Percentiles rank a stretch among this genome's conserved stretches.
These are phyloP conservation scores for Jaltomata sinuosa DNA, from an alignment of 257 asterid species.

Conservation along the genomic window DNA sequence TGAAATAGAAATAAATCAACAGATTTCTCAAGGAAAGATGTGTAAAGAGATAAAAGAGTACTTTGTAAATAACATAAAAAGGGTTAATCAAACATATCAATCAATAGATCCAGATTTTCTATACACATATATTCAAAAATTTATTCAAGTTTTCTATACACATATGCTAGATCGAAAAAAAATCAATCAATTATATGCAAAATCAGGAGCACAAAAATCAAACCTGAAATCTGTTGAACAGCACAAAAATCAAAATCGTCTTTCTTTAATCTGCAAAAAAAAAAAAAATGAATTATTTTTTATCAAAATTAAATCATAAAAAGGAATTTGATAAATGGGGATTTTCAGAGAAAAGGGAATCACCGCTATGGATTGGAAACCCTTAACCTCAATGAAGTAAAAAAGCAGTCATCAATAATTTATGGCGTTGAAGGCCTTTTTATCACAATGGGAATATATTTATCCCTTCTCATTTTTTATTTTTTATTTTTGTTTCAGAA, in stretches of 20 bases:
- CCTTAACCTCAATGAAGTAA: not conserved
- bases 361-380: not conserved
- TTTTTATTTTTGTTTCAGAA: not conserved
- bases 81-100: not conserved
- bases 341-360: not conserved
- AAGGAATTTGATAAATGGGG: not conserved
- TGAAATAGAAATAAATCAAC: not conserved
- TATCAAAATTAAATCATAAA: not conserved
- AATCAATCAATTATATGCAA: not conserved
- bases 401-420: not conserved
- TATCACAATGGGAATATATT: not conserved
- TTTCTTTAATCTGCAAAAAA: not conserved
- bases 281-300: not conserved
- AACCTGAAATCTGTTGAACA: not conserved
- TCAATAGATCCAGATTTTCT: not conserved
- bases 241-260: not conserved
- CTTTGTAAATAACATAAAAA: not conserved
- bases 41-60: not conserved
- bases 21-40: not conserved
- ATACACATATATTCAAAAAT: not conserved
- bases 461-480: not conserved
- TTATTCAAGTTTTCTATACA: not conserved
- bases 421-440: not conserved
- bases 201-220: not conserved
- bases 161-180: not conserved